Conservation (phyloP, 179 eudicot species). For the Gypsophila paniculata region DNA sequence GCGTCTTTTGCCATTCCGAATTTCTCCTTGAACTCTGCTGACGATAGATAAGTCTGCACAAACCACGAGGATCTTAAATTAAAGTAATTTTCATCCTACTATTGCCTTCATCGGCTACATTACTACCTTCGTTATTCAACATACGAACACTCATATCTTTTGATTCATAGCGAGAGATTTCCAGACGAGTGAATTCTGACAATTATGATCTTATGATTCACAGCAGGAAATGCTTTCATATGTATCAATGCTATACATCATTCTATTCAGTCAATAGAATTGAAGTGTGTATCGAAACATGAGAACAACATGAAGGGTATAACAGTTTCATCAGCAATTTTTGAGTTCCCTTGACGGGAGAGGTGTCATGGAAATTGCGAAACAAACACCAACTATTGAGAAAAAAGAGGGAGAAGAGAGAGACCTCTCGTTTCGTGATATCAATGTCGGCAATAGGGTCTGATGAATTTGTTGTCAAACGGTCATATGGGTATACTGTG, state of each 20-base stretch:
- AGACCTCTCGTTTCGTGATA: slow-evolving; percentile 89
- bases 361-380: neutral
- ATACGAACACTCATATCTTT: too few relatives aligned
- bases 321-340: neutral
- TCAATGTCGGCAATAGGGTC: slow-evolving; percentile 82
- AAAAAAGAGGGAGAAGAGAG: neutral
- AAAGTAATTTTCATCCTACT: neutral
- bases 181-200: neutral
- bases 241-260: too few relatives aligned
- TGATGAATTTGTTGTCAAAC: slow-evolving; percentile 56
- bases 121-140: neutral
- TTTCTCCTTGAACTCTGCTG: slow-evolving; percentile 78
- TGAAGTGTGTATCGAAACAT: neutral
- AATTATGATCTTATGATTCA: neutral
- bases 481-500: slow-evolving; percentile 68
- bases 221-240: neutral
- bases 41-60: slow-evolving; percentile 73
- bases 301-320: neutral
- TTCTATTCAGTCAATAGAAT: too few relatives aligned
- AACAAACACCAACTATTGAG: neutral
- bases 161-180: too few relatives aligned
- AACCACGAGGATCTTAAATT: neutral
- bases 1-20: slow-evolving; percentile 76
- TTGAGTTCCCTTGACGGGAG: neutral
- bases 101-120: neutral